Evolutionary conservation across 176 grass and related monocot species (phyloP), one percentile per base, ranked within the genome.

Genomic region (Phyllostachys edulis): DNA sequence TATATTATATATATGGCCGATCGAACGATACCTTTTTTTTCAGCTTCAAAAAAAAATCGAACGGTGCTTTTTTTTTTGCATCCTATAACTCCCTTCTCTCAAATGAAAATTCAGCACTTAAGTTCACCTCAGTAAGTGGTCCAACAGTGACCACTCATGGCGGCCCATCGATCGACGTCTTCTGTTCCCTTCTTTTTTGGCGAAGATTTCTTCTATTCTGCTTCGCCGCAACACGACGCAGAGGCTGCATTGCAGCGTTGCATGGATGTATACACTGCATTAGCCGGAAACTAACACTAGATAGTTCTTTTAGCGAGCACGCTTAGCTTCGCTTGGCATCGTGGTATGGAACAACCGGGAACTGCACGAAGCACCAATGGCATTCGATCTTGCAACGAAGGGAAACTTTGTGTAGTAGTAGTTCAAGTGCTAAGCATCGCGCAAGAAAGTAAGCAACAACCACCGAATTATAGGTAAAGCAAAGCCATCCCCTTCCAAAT

Each of bases 381-480:
- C 39, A 42, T 26, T 29, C 14, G 38, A 39, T 42, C 67, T 82
- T 82, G 51, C 51, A 71, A 11, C 39, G 23, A 41, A 34, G 66
- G 69, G 39, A 46, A 73, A 10, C 27, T n/a, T 49, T 47, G 65
- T 10, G 80, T n/a, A 57, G 24, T 3, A 21, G 68, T 32, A 9
- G 82, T 73, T 86, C 73, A 86, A 73, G 79, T 79, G 84, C 57
- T 61, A 40, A 62, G 88, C 65, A 24, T 14, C 67, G 81, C 65
- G 71, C 39, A 67, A 65, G 45, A 80, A 80, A 82, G 62, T 26
- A 38, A 60, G 71, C 68, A 51, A 49, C 84, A 47, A 83, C 79
- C 79, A 50, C 50, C 84, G 51, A 47, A 47, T 45, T 83, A 83
- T 40, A 40, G 78, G 65, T 82, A 65, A 82, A 90, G 83, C 72